These are phyloP conservation scores for Petrea volubilis DNA, from an alignment of 257 asterid genomes.

Conservation along the genomic window DNA sequence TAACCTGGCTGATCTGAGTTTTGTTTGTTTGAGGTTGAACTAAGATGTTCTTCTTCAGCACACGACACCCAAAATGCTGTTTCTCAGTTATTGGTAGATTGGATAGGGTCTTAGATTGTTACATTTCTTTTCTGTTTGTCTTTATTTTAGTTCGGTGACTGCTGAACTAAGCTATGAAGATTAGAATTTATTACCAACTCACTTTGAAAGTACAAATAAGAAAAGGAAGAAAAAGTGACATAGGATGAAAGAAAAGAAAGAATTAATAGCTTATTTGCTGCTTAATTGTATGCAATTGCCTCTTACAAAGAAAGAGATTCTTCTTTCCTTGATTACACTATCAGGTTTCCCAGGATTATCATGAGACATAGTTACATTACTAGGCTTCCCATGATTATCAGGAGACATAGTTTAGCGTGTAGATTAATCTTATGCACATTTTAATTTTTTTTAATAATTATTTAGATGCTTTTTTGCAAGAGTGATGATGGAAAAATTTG, in stretches of 20 bases:
- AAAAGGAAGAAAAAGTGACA: not conserved
- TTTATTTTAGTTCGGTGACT: not conserved
- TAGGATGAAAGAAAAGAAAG: constrained; percentile 1
- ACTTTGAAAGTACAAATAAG: not conserved
- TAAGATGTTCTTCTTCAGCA: not conserved
- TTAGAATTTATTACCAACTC: not conserved
- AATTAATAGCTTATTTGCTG: not conserved
- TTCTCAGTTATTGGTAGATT: not conserved
- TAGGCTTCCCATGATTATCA: not conserved
- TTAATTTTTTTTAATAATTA: not conserved
- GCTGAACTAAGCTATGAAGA: not conserved
- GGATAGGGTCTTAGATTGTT: not conserved
- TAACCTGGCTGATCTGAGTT: not conserved
- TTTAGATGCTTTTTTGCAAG: not conserved
- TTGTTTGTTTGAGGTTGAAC: constrained; percentile 6
- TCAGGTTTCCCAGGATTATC: no score
- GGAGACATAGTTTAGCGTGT: not conserved
- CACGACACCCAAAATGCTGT: not conserved
- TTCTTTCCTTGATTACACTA: not conserved
- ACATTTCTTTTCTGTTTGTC: not conserved
- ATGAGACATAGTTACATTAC: no score
- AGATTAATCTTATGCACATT: not conserved
- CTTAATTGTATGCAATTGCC: not conserved
- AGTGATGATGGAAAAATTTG: not conserved
- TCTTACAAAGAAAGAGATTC: not conserved